Conservation (phyloP, 2,329 filamentous ascomycete genomes). For the Dactylonectria macrodidyma region DNA sequence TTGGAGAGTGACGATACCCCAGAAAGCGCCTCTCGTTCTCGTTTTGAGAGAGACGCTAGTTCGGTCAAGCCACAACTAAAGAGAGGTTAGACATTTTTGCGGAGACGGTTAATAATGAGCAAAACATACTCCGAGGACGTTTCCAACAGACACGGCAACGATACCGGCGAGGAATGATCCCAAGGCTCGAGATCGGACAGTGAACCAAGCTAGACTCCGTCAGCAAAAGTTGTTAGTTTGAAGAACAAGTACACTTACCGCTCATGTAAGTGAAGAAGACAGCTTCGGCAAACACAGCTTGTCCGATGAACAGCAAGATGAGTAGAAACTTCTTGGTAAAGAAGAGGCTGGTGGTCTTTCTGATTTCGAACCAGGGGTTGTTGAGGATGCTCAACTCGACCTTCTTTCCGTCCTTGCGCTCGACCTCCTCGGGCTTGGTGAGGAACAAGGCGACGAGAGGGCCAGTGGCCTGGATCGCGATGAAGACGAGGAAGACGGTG, state of each 20-base stretch:
- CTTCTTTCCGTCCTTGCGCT: slow-evolving; percentile 75
- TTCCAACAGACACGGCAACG: slow-evolving; percentile 75
- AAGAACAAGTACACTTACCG: slow-evolving; percentile 29
- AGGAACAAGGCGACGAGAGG: slow-evolving; percentile 77
- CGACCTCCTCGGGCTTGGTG: slow-evolving; percentile 72
- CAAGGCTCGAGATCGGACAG: slow-evolving; percentile 77
- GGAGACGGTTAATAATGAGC: slow-evolving; percentile 39
- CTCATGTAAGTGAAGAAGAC: slow-evolving; percentile 79
- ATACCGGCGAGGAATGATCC: slow-evolving; percentile 81
- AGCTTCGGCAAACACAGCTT: slow-evolving; percentile 79
- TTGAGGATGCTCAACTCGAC: slow-evolving; percentile 73
- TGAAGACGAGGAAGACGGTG: slow-evolving; percentile 78
- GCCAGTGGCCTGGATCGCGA: slow-evolving; percentile 76
- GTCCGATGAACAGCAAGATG: slow-evolving; percentile 77
- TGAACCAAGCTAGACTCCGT: slow-evolving; percentile 71
- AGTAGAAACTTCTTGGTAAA: slow-evolving; percentile 74
- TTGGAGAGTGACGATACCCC: slow-evolving; percentile 68
- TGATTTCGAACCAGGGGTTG: slow-evolving; percentile 71
- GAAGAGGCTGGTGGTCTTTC: slow-evolving; percentile 71
- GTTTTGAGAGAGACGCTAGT: slow-evolving; percentile 66
- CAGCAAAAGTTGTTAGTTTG: neutral
- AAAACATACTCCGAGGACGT: slow-evolving; percentile 70
- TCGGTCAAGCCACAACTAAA: slow-evolving; percentile 71
- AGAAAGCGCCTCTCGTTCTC: slow-evolving; percentile 70
- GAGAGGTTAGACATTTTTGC: neutral